Evolutionary conservation across 129 eudicot genomes (phyloP).

Genomic region (Daucus carota): DNA sequence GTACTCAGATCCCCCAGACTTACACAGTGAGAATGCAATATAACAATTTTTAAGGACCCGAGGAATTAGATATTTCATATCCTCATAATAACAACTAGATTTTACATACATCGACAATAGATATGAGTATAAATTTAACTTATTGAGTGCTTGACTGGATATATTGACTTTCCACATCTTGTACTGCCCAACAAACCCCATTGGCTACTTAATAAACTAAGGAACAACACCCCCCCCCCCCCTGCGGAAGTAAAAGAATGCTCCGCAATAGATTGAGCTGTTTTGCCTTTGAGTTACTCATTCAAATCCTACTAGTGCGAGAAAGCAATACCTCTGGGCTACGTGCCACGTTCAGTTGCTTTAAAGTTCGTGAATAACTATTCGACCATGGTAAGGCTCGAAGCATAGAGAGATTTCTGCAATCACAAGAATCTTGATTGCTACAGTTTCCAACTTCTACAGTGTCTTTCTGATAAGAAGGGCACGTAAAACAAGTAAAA

Average conservation of each 20-base stretch:
- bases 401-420: conserved; percentile 55
- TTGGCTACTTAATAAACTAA: background rate
- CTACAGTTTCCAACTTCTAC: conserved; percentile 47
- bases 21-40: background rate
- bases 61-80: background rate
- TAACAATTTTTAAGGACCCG: background rate
- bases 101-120: background rate
- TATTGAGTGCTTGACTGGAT: background rate
- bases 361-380: conserved; percentile 55
- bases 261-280: background rate
- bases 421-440: conserved; percentile 66
- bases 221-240: too few species aligned
- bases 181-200: background rate
- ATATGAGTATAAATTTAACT: background rate
- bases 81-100: background rate
- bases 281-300: background rate
- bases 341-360: conserved; percentile 61
- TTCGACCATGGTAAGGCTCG: conserved; percentile 76
- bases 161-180: background rate
- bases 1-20: background rate
- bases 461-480: conserved; percentile 45
- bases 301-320: background rate
- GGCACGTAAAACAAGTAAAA: conserved; percentile 19
- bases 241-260: background rate
- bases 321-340: conserved; percentile 58